Evolutionary conservation across 768 basidiomycete genomes (phyloP), one percentile per base, ranked within the genome.

Genomic region (Trametes coccinea): DNA sequence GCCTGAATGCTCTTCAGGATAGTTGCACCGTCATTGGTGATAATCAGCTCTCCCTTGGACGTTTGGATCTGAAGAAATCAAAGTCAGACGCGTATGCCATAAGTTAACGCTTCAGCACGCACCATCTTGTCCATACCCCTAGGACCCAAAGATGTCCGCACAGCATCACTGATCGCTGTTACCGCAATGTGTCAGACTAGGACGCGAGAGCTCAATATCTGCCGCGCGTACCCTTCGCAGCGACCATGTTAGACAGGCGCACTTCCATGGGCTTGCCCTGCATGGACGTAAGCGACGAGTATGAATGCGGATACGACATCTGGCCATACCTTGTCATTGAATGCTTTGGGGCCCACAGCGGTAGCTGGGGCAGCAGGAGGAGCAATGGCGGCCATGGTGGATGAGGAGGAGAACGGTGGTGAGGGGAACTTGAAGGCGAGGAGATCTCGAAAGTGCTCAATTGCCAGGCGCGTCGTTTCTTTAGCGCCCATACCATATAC

Each of bases 101-200:
- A 14, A n/a, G 30, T 4, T 16, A 31, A 37, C 27, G 9, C 22
- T 27, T 34, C 13, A 13, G 17, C 17, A 57, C 79, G 60, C 70
- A 92, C 96, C 96, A 98, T 98, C 82, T 98, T 98, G 79, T 98
- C 96, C 96, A 99, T 99, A 64, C 96, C 96, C 75, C 91, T 87
- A 49, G 96, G 96, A 13, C 96, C 96, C 67, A 99, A 77, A 45
- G 95, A 98, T 47, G 96, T 98, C 69, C 96, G 83, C 45, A 99
- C 95, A 54, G 94, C 96, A 81, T 97, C 95, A 69, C 94, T 94
- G 71, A 99, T 97, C 31, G 96, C 95, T 97, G 50, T 27, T 30
- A 40, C 16, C 40, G 14, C 37, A 29, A 16, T 4, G 2, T 5
- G 29, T 67, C 17, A 66, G 22, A 31, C 41, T 6, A 22, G 4